Conservation (phyloP, 2,329 filamentous ascomycete genomes). For the Ophiostoma sp. region DNA sequence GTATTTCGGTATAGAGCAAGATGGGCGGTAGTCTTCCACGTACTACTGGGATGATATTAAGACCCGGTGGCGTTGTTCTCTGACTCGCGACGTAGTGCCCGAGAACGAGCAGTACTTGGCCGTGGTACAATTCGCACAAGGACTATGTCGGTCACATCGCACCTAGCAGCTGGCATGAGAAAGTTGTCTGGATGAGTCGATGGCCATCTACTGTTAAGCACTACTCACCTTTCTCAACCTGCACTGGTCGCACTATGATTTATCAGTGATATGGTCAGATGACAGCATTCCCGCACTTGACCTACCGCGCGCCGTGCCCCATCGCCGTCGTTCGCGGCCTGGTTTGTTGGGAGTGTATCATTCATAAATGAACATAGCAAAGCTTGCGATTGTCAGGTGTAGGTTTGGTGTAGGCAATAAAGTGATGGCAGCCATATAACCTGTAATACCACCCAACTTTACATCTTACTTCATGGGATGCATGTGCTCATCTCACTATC, state of each 20-base stretch:
- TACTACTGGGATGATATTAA: conserved; percentile 6
- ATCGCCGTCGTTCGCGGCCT: neutral
- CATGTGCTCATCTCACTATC: too few relatives aligned
- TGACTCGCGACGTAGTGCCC: neutral
- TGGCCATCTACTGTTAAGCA: neutral
- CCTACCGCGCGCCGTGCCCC: neutral
- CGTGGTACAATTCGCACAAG: conserved; percentile 1
- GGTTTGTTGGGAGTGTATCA: neutral
- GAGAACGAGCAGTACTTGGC: conserved; percentile 7
- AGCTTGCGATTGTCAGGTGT: too few relatives aligned
- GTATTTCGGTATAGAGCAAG: neutral
- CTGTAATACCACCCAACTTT: too few relatives aligned
- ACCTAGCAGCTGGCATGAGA: neutral
- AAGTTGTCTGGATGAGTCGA: neutral
- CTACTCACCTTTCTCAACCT: neutral
- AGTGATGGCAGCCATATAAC: too few relatives aligned
- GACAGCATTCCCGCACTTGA: neutral
- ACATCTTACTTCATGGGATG: too few relatives aligned
- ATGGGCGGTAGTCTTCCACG: neutral
- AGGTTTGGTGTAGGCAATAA: too few relatives aligned
- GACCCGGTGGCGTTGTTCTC: conserved; percentile 5
- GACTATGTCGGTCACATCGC: neutral
- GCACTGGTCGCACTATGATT: neutral
- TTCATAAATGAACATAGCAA: too few relatives aligned
- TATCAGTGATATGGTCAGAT: neutral